Conservation (phyloP, 331 rosid genomes). For the Stylosanthes scabra region DNA sequence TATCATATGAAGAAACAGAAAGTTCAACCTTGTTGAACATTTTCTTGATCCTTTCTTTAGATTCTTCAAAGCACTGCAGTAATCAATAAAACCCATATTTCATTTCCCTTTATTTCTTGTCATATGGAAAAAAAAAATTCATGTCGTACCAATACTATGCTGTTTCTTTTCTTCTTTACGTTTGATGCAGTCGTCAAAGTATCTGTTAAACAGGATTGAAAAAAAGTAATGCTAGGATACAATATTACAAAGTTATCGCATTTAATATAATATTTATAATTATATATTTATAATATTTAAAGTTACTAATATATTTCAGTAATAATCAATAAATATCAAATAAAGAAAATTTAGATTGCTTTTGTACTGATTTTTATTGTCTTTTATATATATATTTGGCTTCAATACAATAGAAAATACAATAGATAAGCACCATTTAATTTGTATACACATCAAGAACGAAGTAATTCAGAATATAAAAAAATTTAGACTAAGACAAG, state of each 20-base stretch:
- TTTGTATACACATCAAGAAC: constrained; percentile 4
- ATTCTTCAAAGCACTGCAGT: constrained; percentile 61
- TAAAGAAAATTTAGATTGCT: too few relatives aligned
- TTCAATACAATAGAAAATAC: background rate
- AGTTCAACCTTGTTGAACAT: constrained; percentile 74
- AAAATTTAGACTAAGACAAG: background rate
- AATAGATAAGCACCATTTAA: background rate
- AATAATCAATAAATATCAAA: too few relatives aligned
- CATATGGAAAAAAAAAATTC: background rate
- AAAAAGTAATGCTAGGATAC: too few relatives aligned
- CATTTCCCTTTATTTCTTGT: background rate
- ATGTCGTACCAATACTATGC: constrained; percentile 53
- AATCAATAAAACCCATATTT: background rate
- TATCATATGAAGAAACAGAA: constrained; percentile 81
- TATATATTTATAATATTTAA: too few relatives aligned
- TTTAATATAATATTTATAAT: too few relatives aligned
- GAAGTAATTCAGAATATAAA: background rate
- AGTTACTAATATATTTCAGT: too few relatives aligned
- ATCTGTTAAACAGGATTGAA: constrained; percentile 46
- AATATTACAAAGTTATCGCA: too few relatives aligned
- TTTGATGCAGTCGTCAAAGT: constrained; percentile 32
- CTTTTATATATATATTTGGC: background rate
- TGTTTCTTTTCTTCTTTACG: constrained; percentile 42
- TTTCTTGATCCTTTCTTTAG: constrained; percentile 61
- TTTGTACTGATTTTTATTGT: too few relatives aligned